A percentile compares a stretch with the other conserved stretches of the same genome.
Evolutionary conservation across 108 stramenopile species (phyloP).

Genomic region (Cyclotella cryptica): DNA sequence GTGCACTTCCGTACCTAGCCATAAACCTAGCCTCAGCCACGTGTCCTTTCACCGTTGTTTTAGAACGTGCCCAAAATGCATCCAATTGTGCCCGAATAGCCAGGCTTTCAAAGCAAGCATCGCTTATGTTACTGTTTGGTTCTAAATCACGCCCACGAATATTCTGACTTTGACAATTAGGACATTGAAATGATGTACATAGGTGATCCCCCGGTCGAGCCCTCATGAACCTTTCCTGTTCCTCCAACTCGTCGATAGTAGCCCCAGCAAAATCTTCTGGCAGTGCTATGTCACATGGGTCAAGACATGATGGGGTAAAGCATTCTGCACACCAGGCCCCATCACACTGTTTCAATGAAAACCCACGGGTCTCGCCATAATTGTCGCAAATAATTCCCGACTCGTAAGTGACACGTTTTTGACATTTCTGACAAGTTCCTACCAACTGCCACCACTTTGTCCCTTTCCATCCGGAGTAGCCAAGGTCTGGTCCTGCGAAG

Average conservation of each 20-base stretch:
- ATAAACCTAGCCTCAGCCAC: too few species aligned
- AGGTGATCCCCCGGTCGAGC: constrained; percentile 21
- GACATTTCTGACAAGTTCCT: background rate
- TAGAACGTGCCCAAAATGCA: constrained; percentile 9
- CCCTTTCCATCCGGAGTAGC: background rate
- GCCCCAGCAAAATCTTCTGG: constrained; percentile 9
- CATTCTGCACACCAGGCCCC: constrained; percentile 17
- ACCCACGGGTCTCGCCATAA: constrained; percentile 14
- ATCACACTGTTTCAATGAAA: background rate
- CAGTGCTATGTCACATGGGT: background rate
- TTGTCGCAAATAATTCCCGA: background rate
- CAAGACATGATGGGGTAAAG: background rate
- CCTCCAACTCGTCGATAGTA: background rate
- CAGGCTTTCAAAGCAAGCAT: background rate
- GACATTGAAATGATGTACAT: constrained; percentile 10
- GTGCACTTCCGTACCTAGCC: too few species aligned
- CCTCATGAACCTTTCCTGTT: background rate
- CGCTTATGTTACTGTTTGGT: background rate
- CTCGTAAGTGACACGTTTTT: constrained; percentile 3
- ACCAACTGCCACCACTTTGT: background rate
- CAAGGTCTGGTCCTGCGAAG: background rate
- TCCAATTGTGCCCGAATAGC: constrained; percentile 1
- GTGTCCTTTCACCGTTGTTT: too few species aligned
- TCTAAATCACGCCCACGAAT: background rate
- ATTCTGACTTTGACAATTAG: constrained; percentile 11